Evolutionary conservation across 2,329 filamentous ascomycete species (phyloP).

Genomic region (Fusarium nodosum): DNA sequence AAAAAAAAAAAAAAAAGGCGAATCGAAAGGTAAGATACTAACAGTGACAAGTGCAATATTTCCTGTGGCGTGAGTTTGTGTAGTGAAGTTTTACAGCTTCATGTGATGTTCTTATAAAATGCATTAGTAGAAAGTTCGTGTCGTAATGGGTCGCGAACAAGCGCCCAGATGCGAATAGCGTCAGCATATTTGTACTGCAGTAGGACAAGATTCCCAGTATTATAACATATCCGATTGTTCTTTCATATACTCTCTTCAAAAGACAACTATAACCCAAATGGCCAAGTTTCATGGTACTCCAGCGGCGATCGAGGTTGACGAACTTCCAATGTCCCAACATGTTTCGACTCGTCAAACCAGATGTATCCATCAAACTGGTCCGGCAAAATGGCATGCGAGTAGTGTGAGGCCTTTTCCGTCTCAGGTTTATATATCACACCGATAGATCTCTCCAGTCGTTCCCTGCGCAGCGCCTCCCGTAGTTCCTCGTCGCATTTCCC

Average conservation of each 20-base stretch:
- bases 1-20: no score
- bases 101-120: background rate
- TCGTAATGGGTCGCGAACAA: background rate
- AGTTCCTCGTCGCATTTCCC: conserved; percentile 23
- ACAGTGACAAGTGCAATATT: conserved; percentile 1
- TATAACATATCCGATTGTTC: background rate
- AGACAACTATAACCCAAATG: conserved; percentile 23
- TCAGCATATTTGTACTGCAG: background rate
- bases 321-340: conserved; percentile 29
- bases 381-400: conserved; percentile 27
- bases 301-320: conserved; percentile 29
- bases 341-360: conserved; percentile 39
- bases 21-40: conserved; percentile 22
- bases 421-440: conserved; percentile 32
- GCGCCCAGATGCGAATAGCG: background rate
- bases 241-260: background rate
- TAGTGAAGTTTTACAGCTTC: background rate
- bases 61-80: background rate
- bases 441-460: conserved; percentile 34
- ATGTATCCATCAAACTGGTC: conserved; percentile 38
- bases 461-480: conserved; percentile 15
- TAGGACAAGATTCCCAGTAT: background rate
- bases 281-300: conserved; percentile 39
- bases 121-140: background rate
- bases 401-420: conserved; percentile 36